Evolutionary conservation across 257 asterid species (phyloP).

Genomic region (Haberlea rhodopensis): DNA sequence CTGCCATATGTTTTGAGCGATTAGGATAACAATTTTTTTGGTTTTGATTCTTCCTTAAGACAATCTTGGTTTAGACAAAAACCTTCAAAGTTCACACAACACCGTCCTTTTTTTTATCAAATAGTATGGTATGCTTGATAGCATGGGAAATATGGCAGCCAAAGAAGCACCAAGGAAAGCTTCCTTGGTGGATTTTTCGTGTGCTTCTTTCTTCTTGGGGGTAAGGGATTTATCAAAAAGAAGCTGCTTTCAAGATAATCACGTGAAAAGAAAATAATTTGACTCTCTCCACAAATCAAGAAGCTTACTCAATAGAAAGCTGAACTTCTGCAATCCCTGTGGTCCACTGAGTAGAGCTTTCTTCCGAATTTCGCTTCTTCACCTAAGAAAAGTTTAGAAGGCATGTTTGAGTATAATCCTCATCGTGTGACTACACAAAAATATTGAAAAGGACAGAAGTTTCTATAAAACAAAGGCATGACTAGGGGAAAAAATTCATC

Average conservation of each 20-base stretch:
- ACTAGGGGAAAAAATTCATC: slow-evolving; percentile 12
- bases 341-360: slow-evolving; percentile 98
- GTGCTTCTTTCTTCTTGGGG: slow-evolving; percentile 8
- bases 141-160: slow-evolving; percentile 1
- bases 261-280: slow-evolving; percentile 14
- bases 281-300: slow-evolving; percentile 6
- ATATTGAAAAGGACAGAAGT: too few species aligned
- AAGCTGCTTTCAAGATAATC: slow-evolving; percentile 8
- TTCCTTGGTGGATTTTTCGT: background rate
- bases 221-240: background rate
- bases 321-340: slow-evolving; percentile 98
- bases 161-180: slow-evolving; percentile 17
- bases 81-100: background rate
- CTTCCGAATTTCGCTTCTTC: slow-evolving; percentile 82
- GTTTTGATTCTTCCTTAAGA: background rate
- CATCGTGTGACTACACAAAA: too few species aligned
- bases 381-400: slow-evolving; percentile 45
- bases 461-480: slow-evolving; percentile 18
- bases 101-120: background rate
- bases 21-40: background rate
- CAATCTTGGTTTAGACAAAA: background rate
- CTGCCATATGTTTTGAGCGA: too few species aligned
- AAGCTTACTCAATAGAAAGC: slow-evolving; percentile 90
- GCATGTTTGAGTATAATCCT: slow-evolving; percentile 19
- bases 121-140: background rate